Evolutionary conservation across 2,329 filamentous ascomycete species (phyloP).

Genomic region (Passalora sequoiae): DNA sequence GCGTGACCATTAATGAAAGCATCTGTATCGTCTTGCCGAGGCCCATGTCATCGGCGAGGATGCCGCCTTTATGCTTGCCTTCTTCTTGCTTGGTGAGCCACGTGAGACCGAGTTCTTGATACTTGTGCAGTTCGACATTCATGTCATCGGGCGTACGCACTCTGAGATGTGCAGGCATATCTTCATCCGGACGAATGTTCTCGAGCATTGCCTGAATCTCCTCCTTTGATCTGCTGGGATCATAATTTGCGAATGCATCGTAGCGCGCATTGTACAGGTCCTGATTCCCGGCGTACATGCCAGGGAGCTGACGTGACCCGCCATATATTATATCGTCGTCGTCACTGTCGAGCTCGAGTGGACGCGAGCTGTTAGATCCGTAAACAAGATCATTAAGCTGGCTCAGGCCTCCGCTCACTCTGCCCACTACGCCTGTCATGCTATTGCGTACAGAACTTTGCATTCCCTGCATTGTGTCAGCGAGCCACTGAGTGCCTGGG

Average conservation of each 20-base stretch:
- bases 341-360: constrained; percentile 17
- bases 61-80: constrained; percentile 66
- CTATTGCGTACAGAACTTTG: not conserved
- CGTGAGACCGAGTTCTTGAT: constrained; percentile 71
- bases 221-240: constrained; percentile 53
- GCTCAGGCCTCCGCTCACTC: not conserved
- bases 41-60: constrained; percentile 77
- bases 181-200: constrained; percentile 67
- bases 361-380: constrained; percentile 14
- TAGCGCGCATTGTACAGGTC: constrained; percentile 25
- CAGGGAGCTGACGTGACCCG: constrained; percentile 19
- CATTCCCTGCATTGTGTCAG: not conserved
- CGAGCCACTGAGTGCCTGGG: not conserved
- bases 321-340: constrained; percentile 26
- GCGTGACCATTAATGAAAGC: constrained; percentile 67
- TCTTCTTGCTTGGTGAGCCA: constrained; percentile 74
- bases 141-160: constrained; percentile 66
- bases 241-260: constrained; percentile 29
- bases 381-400: constrained; percentile 21
- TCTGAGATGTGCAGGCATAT: constrained; percentile 49
- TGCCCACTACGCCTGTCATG: not conserved
- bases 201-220: constrained; percentile 66
- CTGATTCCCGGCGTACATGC: constrained; percentile 24
- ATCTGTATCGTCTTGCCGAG: constrained; percentile 80
- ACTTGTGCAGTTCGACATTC: constrained; percentile 65